Evolutionary conservation across 1,284 basidiomycete species (phyloP), one percentile per base, ranked within the genome.

Genomic region (Sanghuangporus weigelae): DNA sequence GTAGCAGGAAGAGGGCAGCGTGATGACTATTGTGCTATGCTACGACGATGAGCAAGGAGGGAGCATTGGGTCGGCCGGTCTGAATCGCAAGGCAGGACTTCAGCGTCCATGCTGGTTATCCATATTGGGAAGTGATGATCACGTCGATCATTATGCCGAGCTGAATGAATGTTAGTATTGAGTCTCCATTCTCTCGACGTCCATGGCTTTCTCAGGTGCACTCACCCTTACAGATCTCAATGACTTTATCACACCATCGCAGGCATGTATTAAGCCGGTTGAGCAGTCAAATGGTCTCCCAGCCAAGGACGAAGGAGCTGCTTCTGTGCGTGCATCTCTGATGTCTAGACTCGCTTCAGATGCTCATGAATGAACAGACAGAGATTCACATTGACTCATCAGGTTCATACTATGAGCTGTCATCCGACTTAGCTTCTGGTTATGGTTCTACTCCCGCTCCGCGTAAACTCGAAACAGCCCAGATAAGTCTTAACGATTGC

Each of bases 181-280:
- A 36, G 31, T 54, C 51, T 12, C 19, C 8, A 53, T 11, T 3
- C 26, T n/a, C 7, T 38, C 31, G 26, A 54, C 53, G 10, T 54
- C 53, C 53, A 96, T 96, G 93, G 84, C 89, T n/a, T 95, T 95
- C 76, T 94, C 93, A 70, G 92, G 93, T 67, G 92, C 93, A 40
- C 77, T 96, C 92, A 93, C 90, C 8, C 77, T 97, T 42, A 95
- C 94, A 19, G 96, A 99, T 75, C 84, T 99, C 53, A 98, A 98
- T 75, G 97, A 99, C 78, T 99, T 96, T 75, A 92, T 99, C 57
- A 94, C 95, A 0, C 97, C 97, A 2, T 93, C 95, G 1, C 96
- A 98, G 78, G 91, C 92, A 49, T 99, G 97, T 76, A 98, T 99
- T 76, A 98, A 98, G 72, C 96, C 97, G 2, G 94, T 98, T 23